A percentile compares a stretch with the other conserved stretches of the same genome.
phyloP scores from a whole-genome alignment of 2,329 filamentous ascomycete species.

The Pseudogymnoascus sp. region DNA sequence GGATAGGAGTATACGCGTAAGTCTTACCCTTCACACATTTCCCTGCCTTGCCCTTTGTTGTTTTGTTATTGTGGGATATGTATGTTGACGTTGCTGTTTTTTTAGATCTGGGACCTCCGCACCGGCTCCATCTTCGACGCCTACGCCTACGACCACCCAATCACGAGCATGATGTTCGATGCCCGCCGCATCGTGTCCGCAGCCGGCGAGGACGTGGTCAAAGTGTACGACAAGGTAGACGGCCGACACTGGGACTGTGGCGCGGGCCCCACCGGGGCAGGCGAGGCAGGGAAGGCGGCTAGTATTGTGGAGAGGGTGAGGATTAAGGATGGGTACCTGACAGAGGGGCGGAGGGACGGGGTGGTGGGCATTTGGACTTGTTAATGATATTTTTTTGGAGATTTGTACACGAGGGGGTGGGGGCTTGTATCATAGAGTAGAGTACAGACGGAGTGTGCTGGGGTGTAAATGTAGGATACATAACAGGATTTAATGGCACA shows the following conservation, averaged over 20 bases:
- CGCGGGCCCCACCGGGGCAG: slow-evolving; percentile 64
- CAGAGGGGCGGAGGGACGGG: slow-evolving; percentile 83
- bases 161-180: slow-evolving; percentile 98
- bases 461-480: not conserved
- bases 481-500: slow-evolving; percentile 4
- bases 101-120: slow-evolving; percentile 96
- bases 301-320: slow-evolving; percentile 76
- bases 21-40: slow-evolving; percentile 30
- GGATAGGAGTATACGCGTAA: slow-evolving; percentile 88
- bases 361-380: slow-evolving; percentile 88
- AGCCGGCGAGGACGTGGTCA: slow-evolving; percentile 86
- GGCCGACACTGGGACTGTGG: slow-evolving; percentile 95
- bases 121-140: slow-evolving; percentile 93
- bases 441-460: not conserved
- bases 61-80: not conserved
- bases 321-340: slow-evolving; percentile 87
- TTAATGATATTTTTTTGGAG: slow-evolving; percentile 28
- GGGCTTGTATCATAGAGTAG: not conserved
- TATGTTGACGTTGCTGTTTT: slow-evolving; percentile 10
- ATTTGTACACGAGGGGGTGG: not conserved
- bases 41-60: not conserved
- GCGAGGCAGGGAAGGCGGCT: slow-evolving; percentile 51
- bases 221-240: slow-evolving; percentile 97
- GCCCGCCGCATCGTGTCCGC: slow-evolving; percentile 80
- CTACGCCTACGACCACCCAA: slow-evolving; percentile 85